Evolutionary conservation across 2,329 filamentous ascomycete species (phyloP).

Genomic region (Macrophomina pseudophaseolina): DNA sequence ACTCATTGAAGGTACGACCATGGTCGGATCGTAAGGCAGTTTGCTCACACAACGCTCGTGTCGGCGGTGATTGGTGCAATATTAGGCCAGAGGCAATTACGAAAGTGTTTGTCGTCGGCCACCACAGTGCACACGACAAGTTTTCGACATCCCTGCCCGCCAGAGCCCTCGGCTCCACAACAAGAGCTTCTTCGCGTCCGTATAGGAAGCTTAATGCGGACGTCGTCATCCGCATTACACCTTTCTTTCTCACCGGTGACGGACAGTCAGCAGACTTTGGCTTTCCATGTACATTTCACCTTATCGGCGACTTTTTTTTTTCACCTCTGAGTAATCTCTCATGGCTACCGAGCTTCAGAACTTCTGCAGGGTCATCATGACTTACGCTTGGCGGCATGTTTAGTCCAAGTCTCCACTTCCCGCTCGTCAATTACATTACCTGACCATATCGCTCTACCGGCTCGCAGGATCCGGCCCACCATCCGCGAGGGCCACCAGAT

Average conservation of each 20-base stretch:
- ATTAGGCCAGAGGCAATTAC: slow-evolving; percentile 22
- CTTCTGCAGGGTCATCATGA: slow-evolving; percentile 14
- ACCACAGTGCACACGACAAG: slow-evolving; percentile 3
- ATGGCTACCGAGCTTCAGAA: not conserved
- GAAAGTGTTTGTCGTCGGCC: slow-evolving; percentile 20
- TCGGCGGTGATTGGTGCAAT: slow-evolving; percentile 23
- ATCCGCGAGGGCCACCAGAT: slow-evolving; percentile 3
- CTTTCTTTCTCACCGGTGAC: not conserved
- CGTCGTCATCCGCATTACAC: slow-evolving; percentile 7
- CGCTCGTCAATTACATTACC: slow-evolving; percentile 12
- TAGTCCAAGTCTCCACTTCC: slow-evolving; percentile 16
- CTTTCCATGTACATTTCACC: slow-evolving; percentile 10
- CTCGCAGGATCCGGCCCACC: slow-evolving; percentile 11
- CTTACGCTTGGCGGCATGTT: not conserved
- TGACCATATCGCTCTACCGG: slow-evolving; percentile 11
- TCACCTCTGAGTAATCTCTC: not conserved
- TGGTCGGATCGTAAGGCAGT: slow-evolving; percentile 4
- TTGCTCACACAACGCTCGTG: slow-evolving; percentile 15
- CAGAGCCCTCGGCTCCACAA: slow-evolving; percentile 2
- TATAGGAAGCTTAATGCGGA: slow-evolving; percentile 13
- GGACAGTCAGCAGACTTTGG: slow-evolving; percentile 6
- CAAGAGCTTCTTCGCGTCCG: not conserved
- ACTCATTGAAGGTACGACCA: slow-evolving; percentile 12
- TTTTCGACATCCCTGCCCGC: slow-evolving; percentile 7
- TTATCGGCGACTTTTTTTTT: slow-evolving; percentile 17